Evolutionary conservation across 495 filamentous ascomycete species (phyloP), one percentile per base, ranked within the genome.

Genomic region (Penicillium lividum): DNA sequence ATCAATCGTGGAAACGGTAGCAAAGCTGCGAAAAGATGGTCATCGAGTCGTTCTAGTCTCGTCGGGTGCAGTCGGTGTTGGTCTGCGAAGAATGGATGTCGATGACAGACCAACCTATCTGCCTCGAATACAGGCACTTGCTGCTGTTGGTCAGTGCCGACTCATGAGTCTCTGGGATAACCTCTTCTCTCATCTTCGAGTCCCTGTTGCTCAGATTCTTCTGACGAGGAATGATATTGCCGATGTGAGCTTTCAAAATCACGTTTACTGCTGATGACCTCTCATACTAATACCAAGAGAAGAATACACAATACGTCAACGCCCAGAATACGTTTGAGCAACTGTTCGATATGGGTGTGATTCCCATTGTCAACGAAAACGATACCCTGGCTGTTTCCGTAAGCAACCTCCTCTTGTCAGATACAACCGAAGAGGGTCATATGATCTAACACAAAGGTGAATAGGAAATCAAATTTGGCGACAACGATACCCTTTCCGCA

Each of bases 321-420:
- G 94, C 94, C 2, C 90, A 95, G 74, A 97, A 96, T 66, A 97
- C 94, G 1, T 87, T 98, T 60, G 78, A 83, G 36, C 92, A 96
- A 72, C 80, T 98, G 22, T 80, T 98, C 34, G 85, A 90, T 58
- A 97, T 97, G 94, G 91, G 91, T 1, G 93, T 97, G 11, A 94
- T 98, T 58, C 95, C 94, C 3, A 97, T 98, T 61, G 94, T 98
- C 57, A 98, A 98, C 64, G 94, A 98, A 73, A 98, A 98, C 71
- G 94, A 98, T 72, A 98, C 95, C 6, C 75, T 98, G 45, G 90
- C 93, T 43, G 94, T 98, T 67, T 88, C 93, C 46, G 84, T 86
- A 78, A 22, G 77, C 54, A 34, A 9, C 28, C 18, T 28, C 16
- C n/a, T 18, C 5, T 33, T 25, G 4, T 15, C 13, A 31, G 15